Base-by-base conservation (phyloP, 306 rosid species). In the Vigna mungo region DNA sequence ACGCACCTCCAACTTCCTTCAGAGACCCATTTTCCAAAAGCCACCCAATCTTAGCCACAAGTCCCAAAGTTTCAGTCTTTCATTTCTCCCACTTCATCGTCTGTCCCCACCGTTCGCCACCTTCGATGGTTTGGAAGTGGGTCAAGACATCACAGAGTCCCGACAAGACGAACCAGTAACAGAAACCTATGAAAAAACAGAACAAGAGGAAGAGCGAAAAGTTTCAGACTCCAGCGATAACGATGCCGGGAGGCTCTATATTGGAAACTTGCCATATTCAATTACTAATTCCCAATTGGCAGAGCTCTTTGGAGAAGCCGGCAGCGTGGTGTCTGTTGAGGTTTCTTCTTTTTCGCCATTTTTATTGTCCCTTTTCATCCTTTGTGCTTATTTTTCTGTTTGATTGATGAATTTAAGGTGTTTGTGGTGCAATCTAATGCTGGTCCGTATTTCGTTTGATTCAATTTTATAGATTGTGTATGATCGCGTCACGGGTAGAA, bases 231-330 rank as follows among this genome's bases (percentile, higher is more conserved):
- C 91, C 10, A 76, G 70, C 34, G 93, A 88, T 34, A 74, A 72
- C 34, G 93, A 88, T 27, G 90, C 81, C 15, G 96, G 96, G 82
- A 92, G 92, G 86, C 90, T 95, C 41, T 95, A 90, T 58, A 89
- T 92, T 18, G 99, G 99, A 64, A 95, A 91, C 69, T 87, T 95
- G 86, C 94, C 97, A 1, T 95, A 85, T 81, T 76, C 88, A 6
- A 79, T 81, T 84, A 91, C 95, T 49, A 79, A 93, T 74, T 76
- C 88, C 11, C 85, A 88, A 47, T 87, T 95, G 90, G 27, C 87
- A 14, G 90, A 90, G 72, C 68, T 86, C 49, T 95, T 95, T 72
- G 86, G 81, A 36, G 97, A 92, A 89, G 96, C 96, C 16, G 99
- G 99, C 64, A 75, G 60, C 13, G 96, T 92, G 44, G 68, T 75